Conservation (phyloP, 2,329 filamentous ascomycete genomes). For the Emmonsia crescens region DNA sequence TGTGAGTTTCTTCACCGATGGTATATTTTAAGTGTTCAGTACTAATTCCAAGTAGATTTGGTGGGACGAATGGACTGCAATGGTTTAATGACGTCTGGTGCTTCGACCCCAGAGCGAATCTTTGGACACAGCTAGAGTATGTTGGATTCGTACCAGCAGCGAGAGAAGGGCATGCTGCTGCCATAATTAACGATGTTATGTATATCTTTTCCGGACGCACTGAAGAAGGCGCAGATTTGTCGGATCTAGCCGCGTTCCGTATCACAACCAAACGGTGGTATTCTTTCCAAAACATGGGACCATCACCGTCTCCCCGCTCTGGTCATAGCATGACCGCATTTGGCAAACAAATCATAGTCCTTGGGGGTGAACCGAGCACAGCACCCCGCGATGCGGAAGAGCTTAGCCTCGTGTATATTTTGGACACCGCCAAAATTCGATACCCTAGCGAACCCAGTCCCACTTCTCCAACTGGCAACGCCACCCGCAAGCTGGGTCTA, state of each 20-base stretch:
- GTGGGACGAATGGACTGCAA: conserved; percentile 85
- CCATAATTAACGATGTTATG: conserved; percentile 95
- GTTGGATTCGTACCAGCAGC: conserved; percentile 95
- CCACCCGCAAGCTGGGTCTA: conserved; percentile 32
- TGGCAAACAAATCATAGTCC: conserved; percentile 81
- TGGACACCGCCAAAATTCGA: conserved; percentile 92
- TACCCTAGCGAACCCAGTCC: conserved; percentile 66
- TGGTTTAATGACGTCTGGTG: conserved; percentile 99
- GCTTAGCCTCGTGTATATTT: conserved; percentile 75
- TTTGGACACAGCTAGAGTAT: conserved; percentile 83
- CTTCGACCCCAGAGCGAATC: conserved; percentile 73
- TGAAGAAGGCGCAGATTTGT: conserved; percentile 82
- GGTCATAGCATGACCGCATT: conserved; percentile 97
- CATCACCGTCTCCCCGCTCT: conserved; percentile 82
- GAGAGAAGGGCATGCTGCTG: conserved; percentile 86
- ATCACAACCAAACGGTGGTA: conserved; percentile 88
- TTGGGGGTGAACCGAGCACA: conserved; percentile 90
- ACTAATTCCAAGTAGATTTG: conserved; percentile 54
- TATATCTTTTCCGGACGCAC: conserved; percentile 96
- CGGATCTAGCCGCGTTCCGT: conserved; percentile 78
- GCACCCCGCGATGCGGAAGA: conserved; percentile 71
- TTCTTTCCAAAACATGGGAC: conserved; percentile 99
- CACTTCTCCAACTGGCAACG: conserved; percentile 30
- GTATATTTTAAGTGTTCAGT: not conserved
- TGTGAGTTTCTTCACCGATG: conserved; percentile 48